Conservation (phyloP, 805 yeast genomes). For the Nakazawaea ernobii region DNA sequence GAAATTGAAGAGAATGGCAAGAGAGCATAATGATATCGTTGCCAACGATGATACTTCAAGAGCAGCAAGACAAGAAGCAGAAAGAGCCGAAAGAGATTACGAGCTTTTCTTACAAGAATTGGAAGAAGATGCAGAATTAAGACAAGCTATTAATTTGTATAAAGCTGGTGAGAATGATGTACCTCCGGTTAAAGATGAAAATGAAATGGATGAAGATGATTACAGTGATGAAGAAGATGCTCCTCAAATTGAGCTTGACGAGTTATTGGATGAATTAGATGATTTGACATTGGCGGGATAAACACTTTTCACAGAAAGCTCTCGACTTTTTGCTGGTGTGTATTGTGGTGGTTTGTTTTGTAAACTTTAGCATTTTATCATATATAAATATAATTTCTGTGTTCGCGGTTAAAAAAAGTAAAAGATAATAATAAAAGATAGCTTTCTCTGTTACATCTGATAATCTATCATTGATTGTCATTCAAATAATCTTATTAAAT, state of each 20-base stretch:
- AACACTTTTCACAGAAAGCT: neutral
- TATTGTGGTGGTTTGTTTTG: neutral
- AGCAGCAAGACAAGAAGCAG: slow-evolving; percentile 82
- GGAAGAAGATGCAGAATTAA: slow-evolving; percentile 93
- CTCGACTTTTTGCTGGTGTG: neutral
- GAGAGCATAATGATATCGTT: slow-evolving; percentile 83
- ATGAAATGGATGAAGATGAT: slow-evolving; percentile 40
- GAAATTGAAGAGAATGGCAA: slow-evolving; percentile 97
- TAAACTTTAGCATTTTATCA: neutral
- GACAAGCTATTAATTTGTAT: slow-evolving; percentile 86
- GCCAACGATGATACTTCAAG: slow-evolving; percentile 59
- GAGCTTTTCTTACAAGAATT: slow-evolving; percentile 94
- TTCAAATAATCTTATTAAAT: too few species aligned
- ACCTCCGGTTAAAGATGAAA: slow-evolving; percentile 23
- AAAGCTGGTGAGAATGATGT: slow-evolving; percentile 43
- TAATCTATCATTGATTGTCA: too few species aligned
- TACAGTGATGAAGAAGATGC: slow-evolving; percentile 66
- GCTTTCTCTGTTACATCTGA: neutral
- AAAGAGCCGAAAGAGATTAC: slow-evolving; percentile 89
- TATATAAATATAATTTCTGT: too few species aligned
- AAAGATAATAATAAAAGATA: too few species aligned
- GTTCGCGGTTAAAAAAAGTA: too few species aligned
- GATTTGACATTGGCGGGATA: slow-evolving; percentile 78
- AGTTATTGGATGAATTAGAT: slow-evolving; percentile 89
- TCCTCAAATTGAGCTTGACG: slow-evolving; percentile 86